Evolutionary conservation across 345 rosid genomes (phyloP).

Genomic region (Populus nigra): DNA sequence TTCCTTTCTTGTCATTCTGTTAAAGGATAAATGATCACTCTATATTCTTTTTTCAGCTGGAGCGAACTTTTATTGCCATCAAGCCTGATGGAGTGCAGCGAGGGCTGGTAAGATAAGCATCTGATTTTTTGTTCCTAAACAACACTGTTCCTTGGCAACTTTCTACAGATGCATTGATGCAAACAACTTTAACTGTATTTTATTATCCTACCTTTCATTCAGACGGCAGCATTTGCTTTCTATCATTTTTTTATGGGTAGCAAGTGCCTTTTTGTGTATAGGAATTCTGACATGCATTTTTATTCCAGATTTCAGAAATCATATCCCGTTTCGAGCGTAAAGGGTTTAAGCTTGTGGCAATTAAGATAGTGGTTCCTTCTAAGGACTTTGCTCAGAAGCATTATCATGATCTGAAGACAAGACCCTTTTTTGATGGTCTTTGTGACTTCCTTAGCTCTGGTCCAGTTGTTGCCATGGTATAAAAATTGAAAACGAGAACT

Average conservation of each 20-base stretch:
- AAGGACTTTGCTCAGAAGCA: slow-evolving; percentile 86
- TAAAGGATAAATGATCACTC: background rate
- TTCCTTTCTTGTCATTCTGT: slow-evolving; percentile 1
- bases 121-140: background rate
- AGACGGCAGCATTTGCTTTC: slow-evolving; percentile 1
- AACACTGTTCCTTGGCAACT: background rate
- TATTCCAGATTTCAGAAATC: slow-evolving; percentile 76
- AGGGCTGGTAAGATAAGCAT: slow-evolving; percentile 69
- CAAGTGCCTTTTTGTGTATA: background rate
- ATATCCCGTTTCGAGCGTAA: slow-evolving; percentile 91
- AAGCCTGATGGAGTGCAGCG: slow-evolving; percentile 98
- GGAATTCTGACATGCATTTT: background rate
- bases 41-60: slow-evolving; percentile 49
- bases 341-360: slow-evolving; percentile 94
- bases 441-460: slow-evolving; percentile 99
- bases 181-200: slow-evolving; percentile 3
- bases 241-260: background rate
- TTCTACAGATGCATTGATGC: background rate
- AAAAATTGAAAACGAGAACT: slow-evolving; percentile 10
- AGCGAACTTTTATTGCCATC: slow-evolving; percentile 95
- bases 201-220: background rate
- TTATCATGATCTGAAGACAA: slow-evolving; percentile 89
- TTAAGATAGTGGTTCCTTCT: slow-evolving; percentile 73
- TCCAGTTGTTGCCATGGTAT: slow-evolving; percentile 95
- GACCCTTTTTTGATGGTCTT: slow-evolving; percentile 89